Evolutionary conservation across 2,329 filamentous ascomycete genomes (phyloP).

Genomic region (Botryosphaeria dothidea): DNA sequence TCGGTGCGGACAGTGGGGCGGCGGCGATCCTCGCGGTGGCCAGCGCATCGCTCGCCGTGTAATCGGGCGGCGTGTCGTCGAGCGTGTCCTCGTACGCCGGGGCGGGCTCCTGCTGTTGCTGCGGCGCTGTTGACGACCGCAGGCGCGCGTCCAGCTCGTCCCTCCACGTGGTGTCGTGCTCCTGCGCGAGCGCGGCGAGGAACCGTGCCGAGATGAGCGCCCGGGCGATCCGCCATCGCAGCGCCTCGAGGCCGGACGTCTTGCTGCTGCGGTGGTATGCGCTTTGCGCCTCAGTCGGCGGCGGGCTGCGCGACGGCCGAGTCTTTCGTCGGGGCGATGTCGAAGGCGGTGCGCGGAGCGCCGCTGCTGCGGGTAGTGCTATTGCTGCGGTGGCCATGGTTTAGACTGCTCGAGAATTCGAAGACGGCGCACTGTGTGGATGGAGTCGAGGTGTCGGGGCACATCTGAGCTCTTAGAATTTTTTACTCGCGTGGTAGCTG

Average conservation of each 20-base stretch:
- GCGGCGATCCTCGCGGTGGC: slow-evolving; percentile 28
- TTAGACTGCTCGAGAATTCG: neutral
- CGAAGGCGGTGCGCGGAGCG: neutral
- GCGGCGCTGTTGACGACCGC: neutral
- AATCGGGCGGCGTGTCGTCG: slow-evolving; percentile 46
- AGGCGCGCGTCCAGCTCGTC: neutral
- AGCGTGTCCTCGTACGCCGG: slow-evolving; percentile 47
- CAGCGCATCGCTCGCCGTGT: slow-evolving; percentile 44
- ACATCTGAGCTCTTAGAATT: slow-evolving; percentile 13
- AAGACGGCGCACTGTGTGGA: slow-evolving; percentile 6
- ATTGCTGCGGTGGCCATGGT: slow-evolving; percentile 7
- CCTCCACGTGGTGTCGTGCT: neutral
- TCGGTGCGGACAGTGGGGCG: neutral
- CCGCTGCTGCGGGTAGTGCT: neutral
- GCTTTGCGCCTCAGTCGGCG: neutral
- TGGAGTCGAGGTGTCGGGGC: neutral
- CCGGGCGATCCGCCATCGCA: slow-evolving; percentile 1
- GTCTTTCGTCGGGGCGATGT: neutral
- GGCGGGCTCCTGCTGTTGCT: slow-evolving; percentile 24
- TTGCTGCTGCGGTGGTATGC: neutral
- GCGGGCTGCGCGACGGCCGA: neutral
- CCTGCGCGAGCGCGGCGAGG: neutral
- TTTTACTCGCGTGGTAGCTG: neutral
- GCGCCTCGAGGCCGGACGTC: neutral
- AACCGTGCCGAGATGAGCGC: neutral